Evolutionary conservation across 129 eudicot species (phyloP).

Genomic region (Tagetes erecta): DNA sequence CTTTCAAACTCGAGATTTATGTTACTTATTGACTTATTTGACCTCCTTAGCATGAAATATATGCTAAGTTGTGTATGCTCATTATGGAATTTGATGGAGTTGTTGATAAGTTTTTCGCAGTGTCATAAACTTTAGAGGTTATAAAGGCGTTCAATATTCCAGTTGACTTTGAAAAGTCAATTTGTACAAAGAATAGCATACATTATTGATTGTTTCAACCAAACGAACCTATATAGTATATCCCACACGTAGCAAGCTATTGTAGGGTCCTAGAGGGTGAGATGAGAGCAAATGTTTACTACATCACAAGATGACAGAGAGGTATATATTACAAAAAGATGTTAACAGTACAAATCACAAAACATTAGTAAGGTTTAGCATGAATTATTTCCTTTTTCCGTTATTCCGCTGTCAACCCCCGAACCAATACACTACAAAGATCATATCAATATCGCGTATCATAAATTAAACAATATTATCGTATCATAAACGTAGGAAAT

Average conservation of each 20-base stretch:
- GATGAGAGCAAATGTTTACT: too few relatives aligned
- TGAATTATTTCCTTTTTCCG: not conserved
- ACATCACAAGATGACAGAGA: too few relatives aligned
- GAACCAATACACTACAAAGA: not conserved
- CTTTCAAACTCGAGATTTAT: not conserved
- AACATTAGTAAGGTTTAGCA: too few relatives aligned
- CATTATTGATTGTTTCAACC: too few relatives aligned
- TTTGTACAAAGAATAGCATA: too few relatives aligned
- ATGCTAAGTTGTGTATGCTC: not conserved
- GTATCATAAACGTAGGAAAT: too few relatives aligned
- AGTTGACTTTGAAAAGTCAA: constrained; percentile 21
- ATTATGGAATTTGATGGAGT: not conserved
- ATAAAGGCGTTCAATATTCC: not conserved
- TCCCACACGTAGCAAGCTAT: too few relatives aligned
- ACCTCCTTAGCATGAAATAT: not conserved
- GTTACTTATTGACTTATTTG: not conserved
- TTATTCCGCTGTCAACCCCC: not conserved
- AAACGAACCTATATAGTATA: too few relatives aligned
- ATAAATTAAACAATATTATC: not conserved
- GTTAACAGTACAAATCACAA: too few relatives aligned
- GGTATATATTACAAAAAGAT: too few relatives aligned
- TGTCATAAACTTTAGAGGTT: not conserved
- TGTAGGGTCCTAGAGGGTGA: too few relatives aligned
- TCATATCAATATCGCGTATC: not conserved
- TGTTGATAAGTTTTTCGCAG: not conserved